phyloP scores from a whole-genome alignment of 2,329 filamentous ascomycete species.

The Pseudopyricularia cyperi region DNA sequence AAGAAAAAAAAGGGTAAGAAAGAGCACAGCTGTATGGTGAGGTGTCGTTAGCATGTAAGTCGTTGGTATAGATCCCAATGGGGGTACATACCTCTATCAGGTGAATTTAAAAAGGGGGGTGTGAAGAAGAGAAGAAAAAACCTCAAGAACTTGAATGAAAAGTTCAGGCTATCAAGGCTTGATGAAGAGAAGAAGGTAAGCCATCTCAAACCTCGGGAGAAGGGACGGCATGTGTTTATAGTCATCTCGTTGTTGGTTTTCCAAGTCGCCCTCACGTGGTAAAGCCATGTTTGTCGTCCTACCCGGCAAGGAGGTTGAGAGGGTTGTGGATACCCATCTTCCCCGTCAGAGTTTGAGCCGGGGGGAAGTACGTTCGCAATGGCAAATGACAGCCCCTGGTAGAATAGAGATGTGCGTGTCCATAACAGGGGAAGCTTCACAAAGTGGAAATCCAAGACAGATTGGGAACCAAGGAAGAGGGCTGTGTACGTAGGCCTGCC shows the following conservation, averaged over 20 bases:
- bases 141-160: neutral
- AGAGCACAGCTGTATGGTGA: neutral
- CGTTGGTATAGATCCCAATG: neutral
- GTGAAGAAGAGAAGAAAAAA: neutral
- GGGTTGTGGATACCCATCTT: too few relatives aligned
- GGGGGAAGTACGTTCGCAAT: too few relatives aligned
- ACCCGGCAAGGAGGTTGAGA: neutral
- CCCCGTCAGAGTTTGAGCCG: too few relatives aligned
- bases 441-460: too few relatives aligned
- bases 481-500: too few relatives aligned
- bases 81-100: neutral
- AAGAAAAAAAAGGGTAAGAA: neutral
- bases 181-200: neutral
- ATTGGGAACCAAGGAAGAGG: too few relatives aligned
- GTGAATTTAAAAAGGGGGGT: neutral
- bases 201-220: neutral
- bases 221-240: neutral
- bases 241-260: neutral
- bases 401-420: too few relatives aligned
- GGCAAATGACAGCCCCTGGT: too few relatives aligned
- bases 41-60: neutral
- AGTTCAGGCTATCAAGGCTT: neutral
- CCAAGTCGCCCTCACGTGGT: neutral
- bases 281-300: neutral
- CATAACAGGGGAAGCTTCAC: too few relatives aligned